phyloP scores from a whole-genome alignment of 805 yeast species.

The Candida tallmaniae region DNA sequence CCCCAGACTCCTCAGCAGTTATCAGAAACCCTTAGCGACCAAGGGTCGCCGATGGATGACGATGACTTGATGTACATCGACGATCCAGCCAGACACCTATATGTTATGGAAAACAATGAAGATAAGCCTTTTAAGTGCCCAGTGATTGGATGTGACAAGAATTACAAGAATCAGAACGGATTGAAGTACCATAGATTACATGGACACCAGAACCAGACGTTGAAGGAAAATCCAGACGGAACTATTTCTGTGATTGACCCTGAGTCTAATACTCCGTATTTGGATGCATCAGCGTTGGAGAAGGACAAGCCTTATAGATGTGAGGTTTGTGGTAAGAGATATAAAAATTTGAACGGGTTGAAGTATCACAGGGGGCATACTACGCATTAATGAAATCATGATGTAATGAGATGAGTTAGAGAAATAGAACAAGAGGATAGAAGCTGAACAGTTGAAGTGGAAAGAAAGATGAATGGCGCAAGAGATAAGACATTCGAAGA shows the following conservation, averaged over 20 bases:
- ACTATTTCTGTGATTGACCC: conserved; percentile 92
- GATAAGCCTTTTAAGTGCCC: conserved; percentile 97
- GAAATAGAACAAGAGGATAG: too few relatives aligned
- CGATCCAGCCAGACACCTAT: conserved; percentile 93
- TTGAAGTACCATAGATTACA: conserved; percentile 91
- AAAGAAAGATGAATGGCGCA: too few relatives aligned
- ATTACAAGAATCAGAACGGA: conserved; percentile 96
- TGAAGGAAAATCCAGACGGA: conserved; percentile 89
- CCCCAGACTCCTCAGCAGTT: conserved; percentile 15
- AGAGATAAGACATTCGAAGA: too few relatives aligned
- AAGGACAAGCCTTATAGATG: conserved; percentile 98
- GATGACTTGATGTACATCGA: conserved; percentile 82
- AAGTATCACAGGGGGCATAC: conserved; percentile 97
- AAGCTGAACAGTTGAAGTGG: too few relatives aligned
- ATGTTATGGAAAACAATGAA: conserved; percentile 88
- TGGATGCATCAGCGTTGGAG: conserved; percentile 92
- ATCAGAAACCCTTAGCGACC: conserved; percentile 14
- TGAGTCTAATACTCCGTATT: conserved; percentile 78
- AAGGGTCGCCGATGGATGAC: conserved; percentile 32
- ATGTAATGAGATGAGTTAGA: too few relatives aligned
- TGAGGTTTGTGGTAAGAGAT: conserved; percentile 96
- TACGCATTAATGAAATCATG: conserved; percentile 61
- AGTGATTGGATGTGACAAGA: conserved; percentile 96
- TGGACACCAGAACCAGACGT: conserved; percentile 94
- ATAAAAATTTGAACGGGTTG: conserved; percentile 92